Percentiles rank a stretch among this genome's conserved stretches.
phyloP scores from a whole-genome alignment of 805 yeast genomes.

The Ogataea dorogensis region DNA sequence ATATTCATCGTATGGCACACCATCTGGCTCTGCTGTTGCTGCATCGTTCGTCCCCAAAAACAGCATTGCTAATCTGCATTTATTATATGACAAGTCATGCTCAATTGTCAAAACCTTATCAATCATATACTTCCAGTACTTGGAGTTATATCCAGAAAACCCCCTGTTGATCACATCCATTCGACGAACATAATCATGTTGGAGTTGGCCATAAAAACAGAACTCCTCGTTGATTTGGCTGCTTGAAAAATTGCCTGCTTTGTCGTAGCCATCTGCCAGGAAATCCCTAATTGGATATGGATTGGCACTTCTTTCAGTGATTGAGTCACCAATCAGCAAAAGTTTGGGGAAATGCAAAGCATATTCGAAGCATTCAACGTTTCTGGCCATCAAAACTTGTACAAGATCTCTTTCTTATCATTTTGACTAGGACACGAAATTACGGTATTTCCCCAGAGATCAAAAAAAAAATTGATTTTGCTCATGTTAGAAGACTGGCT shows the following conservation, averaged over 20 bases:
- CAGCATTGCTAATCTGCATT: conserved; percentile 18
- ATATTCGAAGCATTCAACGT: conserved; percentile 19
- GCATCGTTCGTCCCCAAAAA: conserved; percentile 78
- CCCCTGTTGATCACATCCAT: conserved; percentile 73
- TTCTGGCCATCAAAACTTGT: conserved; percentile 16
- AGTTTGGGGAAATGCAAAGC: conserved; percentile 22
- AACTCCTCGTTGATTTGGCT: conserved; percentile 12
- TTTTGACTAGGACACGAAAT: neutral
- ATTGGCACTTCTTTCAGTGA: conserved; percentile 27
- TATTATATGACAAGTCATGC: conserved; percentile 29
- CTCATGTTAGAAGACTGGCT: conserved; percentile 47
- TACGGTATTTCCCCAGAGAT: no score
- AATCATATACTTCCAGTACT: conserved; percentile 51
- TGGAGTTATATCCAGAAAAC: conserved; percentile 68
- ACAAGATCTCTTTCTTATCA: conserved; percentile 1
- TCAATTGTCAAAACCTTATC: conserved; percentile 52
- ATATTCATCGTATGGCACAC: conserved; percentile 52
- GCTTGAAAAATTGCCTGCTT: neutral
- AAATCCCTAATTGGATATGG: conserved; percentile 24
- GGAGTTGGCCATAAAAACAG: conserved; percentile 26
- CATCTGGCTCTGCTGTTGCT: conserved; percentile 42
- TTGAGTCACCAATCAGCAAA: conserved; percentile 32
- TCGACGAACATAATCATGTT: conserved; percentile 48
- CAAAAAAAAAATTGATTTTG: neutral
- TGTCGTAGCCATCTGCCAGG: conserved; percentile 21